These are phyloP conservation scores for Cercospora canescens DNA, from an alignment of 2,329 filamentous ascomycete species.

Conservation along the genomic window DNA sequence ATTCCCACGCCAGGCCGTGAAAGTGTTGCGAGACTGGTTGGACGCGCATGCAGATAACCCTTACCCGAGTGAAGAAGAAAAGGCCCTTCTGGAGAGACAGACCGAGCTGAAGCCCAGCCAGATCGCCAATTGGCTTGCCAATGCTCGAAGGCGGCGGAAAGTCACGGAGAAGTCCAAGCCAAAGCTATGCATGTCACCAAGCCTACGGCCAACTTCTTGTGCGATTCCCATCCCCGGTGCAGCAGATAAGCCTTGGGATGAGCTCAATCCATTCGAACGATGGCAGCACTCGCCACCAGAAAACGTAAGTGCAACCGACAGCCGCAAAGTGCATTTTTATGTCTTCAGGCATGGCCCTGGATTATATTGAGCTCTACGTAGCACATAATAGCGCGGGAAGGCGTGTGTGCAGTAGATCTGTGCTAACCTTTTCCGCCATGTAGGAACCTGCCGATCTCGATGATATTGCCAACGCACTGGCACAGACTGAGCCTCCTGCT, in stretches of 20 bases:
- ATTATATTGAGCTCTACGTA: no score
- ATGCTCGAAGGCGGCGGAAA: conserved; percentile 81
- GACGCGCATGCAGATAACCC: conserved; percentile 77
- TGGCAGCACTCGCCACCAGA: conserved; percentile 70
- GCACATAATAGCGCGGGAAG: background rate
- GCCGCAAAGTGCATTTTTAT: background rate
- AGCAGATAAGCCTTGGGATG: conserved; percentile 36
- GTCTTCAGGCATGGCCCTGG: background rate
- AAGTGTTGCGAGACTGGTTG: conserved; percentile 82
- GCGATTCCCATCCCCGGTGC: conserved; percentile 73
- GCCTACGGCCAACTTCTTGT: conserved; percentile 60
- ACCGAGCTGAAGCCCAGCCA: conserved; percentile 82
- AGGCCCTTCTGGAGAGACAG: conserved; percentile 72
- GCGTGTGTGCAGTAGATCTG: background rate
- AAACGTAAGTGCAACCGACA: conserved; percentile 40
- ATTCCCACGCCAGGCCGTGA: conserved; percentile 78
- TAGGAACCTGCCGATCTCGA: conserved; percentile 62
- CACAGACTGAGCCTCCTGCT: conserved; percentile 32
- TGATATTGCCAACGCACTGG: conserved; percentile 64
- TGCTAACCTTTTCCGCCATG: background rate
- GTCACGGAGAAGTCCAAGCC: conserved; percentile 53
- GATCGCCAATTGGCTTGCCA: conserved; percentile 90
- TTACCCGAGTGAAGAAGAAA: conserved; percentile 86
- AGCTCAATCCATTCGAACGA: conserved; percentile 66
- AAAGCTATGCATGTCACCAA: conserved; percentile 56